phyloP scores from a whole-genome alignment of 108 stramenopile species.

The Pseudonitzschia multiseries region DNA sequence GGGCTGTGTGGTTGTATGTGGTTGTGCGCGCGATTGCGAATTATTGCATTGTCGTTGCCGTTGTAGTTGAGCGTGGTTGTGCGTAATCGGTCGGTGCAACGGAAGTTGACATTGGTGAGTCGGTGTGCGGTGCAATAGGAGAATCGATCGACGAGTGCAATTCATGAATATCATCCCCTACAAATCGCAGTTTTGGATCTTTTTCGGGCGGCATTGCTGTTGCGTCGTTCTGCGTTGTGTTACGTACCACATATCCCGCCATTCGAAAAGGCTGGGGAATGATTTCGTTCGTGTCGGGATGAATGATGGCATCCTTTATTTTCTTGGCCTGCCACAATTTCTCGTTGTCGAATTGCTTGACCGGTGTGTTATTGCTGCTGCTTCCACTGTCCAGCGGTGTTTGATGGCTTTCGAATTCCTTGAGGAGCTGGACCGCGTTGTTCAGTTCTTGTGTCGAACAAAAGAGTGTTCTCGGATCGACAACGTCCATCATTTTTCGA shows the following conservation, averaged over 20 bases:
- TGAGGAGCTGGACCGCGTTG: constrained; percentile 7
- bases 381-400: neutral
- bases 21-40: too few species aligned
- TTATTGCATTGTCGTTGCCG: neutral
- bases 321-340: constrained; percentile 51
- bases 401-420: neutral
- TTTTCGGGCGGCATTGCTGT: too few species aligned
- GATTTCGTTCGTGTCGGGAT: constrained; percentile 89
- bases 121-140: too few species aligned
- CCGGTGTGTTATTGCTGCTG: neutral
- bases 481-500: constrained; percentile 66
- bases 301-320: constrained; percentile 67
- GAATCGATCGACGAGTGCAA: too few species aligned
- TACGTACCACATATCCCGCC: constrained; percentile 61
- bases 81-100: neutral
- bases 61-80: neutral
- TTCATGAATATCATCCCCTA: too few species aligned
- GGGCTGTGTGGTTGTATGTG: constrained; percentile 38
- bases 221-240: neutral
- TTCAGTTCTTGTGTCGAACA: constrained; percentile 48
- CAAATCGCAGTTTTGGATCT: too few species aligned
- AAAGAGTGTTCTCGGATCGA: constrained; percentile 64
- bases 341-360: neutral
- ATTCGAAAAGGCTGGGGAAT: constrained; percentile 85
- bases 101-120: too few species aligned